Evolutionary conservation across 163 green algal genomes (phyloP), one percentile per base, ranked within the genome.

Genomic region (Coccomyxa subellipsoidea): DNA sequence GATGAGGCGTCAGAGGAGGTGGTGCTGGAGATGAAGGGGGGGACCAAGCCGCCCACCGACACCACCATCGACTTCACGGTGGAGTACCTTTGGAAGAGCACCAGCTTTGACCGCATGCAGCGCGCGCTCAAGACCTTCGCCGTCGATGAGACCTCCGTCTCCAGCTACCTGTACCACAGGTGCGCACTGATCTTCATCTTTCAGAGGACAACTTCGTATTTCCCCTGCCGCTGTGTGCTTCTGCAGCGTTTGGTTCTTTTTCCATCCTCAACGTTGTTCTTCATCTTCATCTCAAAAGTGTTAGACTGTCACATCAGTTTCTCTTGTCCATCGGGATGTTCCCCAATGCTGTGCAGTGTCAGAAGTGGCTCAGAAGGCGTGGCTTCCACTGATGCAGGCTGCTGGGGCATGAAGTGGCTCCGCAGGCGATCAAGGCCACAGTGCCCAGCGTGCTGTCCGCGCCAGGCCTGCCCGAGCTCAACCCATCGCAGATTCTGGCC

Each of bases 71-170:
- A 94, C 76, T 99, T 91, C 84, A 87, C 75, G 10, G 94, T 98
- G 10, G 96, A 99, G 78, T 98, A 97, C 83, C 92, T 98, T 38
- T 99, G 96, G 96, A 96, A 97, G 82, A 89, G 85, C 83, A 97
- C 92, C 59, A 92, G 84, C 54, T 98, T 97, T 83, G 95, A 99
- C 84, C 92, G 96, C 86, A 98, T 98, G 94, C 92, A 95, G 80
- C 84, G 77, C 4, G 96, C 96, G 1, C 91, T 98, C 83, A 93
- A 94, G 82, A 89, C 87, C 9, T 98, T 99, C 87, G 93, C 93
- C 10, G 88, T 93, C 37, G 93, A 97, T 71, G 88, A 97, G 54
- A 97, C 89, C 78, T 91, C 85, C 71, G 81, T 95, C 35, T 90
- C 81, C 39, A 89, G 90, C 38, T 98, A 97, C 88, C 93, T 99